Evolutionary conservation across 2,329 filamentous ascomycete genomes (phyloP).

Genomic region (Fusarium musae): DNA sequence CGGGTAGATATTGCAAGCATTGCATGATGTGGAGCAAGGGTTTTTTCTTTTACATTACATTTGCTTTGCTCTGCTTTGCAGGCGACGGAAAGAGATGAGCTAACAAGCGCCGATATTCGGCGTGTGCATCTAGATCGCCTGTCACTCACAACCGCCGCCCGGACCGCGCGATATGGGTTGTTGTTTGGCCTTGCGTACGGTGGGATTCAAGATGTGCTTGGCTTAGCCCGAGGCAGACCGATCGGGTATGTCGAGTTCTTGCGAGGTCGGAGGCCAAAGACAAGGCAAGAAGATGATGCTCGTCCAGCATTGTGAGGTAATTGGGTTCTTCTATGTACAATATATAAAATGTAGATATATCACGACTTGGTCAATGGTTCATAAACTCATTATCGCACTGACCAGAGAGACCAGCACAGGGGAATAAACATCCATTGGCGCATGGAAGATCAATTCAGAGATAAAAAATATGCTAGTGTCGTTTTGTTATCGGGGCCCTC

Average conservation of each 20-base stretch:
- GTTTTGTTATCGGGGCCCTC: conserved; percentile 21
- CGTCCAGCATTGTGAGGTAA: conserved; percentile 21
- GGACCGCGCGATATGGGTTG: conserved; percentile 83
- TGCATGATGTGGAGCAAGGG: conserved; percentile 1
- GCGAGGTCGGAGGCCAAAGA: conserved; percentile 53
- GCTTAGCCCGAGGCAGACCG: conserved; percentile 74
- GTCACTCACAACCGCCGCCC: conserved; percentile 78
- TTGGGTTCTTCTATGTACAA: neutral
- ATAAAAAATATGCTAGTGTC: conserved; percentile 17
- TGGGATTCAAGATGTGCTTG: conserved; percentile 79
- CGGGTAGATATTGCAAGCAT: conserved; percentile 42
- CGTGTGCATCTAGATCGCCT: conserved; percentile 72
- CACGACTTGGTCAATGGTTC: neutral
- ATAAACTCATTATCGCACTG: neutral
- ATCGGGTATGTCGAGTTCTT: conserved; percentile 80
- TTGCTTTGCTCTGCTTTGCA: neutral
- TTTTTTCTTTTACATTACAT: neutral
- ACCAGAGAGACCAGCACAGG: conserved; percentile 2
- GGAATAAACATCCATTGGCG: neutral
- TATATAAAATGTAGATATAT: conserved; percentile 8
- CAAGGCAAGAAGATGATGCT: conserved; percentile 11
- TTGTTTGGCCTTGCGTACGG: conserved; percentile 84
- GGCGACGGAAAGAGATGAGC: conserved; percentile 7
- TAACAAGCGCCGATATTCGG: conserved; percentile 47
- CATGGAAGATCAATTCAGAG: neutral